phyloP scores from a whole-genome alignment of 179 eudicot genomes.

The Spinacia oleracea region DNA sequence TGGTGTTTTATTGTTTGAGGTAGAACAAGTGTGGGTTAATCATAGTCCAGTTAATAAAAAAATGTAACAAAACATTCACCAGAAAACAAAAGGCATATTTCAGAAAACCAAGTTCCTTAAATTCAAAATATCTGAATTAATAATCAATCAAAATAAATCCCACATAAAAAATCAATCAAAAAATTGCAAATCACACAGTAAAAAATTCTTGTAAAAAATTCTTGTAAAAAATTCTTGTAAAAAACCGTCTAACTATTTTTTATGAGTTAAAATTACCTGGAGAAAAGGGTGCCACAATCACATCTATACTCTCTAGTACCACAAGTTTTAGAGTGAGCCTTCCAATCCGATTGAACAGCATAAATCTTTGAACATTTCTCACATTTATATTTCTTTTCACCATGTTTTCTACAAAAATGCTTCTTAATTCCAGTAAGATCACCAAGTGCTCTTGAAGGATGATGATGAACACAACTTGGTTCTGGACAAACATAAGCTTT shows the following conservation, averaged over 20 bases:
- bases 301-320: conserved; percentile 93
- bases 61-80: conserved; percentile 16
- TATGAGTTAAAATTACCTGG: conserved; percentile 49
- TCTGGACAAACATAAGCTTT: conserved; percentile 92
- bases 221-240: background rate
- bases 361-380: conserved; percentile 86
- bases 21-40: too few species aligned
- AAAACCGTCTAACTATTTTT: background rate
- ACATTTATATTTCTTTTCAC: conserved; percentile 87
- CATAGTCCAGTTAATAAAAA: too few species aligned
- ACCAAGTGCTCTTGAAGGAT: conserved; percentile 91
- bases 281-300: conserved; percentile 91
- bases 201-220: too few species aligned
- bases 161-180: background rate
- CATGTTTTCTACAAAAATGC: conserved; percentile 87
- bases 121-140: conserved; percentile 4
- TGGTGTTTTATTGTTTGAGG: too few species aligned
- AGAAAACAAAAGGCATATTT: conserved; percentile 25
- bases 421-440: conserved; percentile 96
- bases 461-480: conserved; percentile 79
- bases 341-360: conserved; percentile 97
- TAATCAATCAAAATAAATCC: conserved; percentile 15
- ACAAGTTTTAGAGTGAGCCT: conserved; percentile 90
- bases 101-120: conserved; percentile 13
- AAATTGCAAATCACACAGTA: too few species aligned